phyloP scores from a whole-genome alignment of 495 filamentous ascomycete genomes.

The Aspergillus bertholletiae region DNA sequence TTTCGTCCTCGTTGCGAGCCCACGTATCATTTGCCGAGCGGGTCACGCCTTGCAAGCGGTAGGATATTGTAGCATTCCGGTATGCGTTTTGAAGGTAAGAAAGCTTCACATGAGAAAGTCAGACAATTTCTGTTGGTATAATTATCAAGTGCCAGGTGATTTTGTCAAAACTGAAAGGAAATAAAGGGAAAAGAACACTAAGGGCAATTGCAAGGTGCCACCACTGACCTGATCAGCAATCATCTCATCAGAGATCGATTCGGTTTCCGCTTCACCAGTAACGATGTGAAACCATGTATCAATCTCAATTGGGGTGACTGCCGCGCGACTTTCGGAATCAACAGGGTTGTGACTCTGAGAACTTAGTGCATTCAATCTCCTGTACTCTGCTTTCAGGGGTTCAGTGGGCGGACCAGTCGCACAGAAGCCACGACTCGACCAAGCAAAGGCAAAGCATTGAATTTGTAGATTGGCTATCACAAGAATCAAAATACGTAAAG shows the following conservation, averaged over 20 bases:
- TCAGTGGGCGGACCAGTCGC: constrained; percentile 34
- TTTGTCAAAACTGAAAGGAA: too few species aligned
- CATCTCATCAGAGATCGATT: constrained; percentile 36
- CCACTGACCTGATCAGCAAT: constrained; percentile 39
- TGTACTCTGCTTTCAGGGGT: constrained; percentile 24
- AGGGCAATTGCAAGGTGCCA: too few species aligned
- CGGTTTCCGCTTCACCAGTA: constrained; percentile 28
- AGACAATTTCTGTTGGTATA: neutral
- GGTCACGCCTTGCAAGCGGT: constrained; percentile 63
- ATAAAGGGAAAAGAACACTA: too few species aligned
- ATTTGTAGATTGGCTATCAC: constrained; percentile 15
- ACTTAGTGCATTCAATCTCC: constrained; percentile 20
- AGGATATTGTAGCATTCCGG: constrained; percentile 40
- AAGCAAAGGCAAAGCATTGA: constrained; percentile 17
- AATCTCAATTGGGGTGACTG: constrained; percentile 33
- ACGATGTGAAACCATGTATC: constrained; percentile 50
- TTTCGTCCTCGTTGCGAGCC: constrained; percentile 58
- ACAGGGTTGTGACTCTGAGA: neutral
- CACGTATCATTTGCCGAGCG: constrained; percentile 71
- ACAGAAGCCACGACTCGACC: constrained; percentile 30
- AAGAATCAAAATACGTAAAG: constrained; percentile 20
- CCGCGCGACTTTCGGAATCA: constrained; percentile 21
- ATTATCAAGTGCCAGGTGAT: neutral
- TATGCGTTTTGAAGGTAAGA: constrained; percentile 43
- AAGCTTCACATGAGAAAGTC: constrained; percentile 23